These are phyloP conservation scores for Pichia norvegensis DNA, from an alignment of 1,139 yeast genomes.

Conservation along the genomic window DNA sequence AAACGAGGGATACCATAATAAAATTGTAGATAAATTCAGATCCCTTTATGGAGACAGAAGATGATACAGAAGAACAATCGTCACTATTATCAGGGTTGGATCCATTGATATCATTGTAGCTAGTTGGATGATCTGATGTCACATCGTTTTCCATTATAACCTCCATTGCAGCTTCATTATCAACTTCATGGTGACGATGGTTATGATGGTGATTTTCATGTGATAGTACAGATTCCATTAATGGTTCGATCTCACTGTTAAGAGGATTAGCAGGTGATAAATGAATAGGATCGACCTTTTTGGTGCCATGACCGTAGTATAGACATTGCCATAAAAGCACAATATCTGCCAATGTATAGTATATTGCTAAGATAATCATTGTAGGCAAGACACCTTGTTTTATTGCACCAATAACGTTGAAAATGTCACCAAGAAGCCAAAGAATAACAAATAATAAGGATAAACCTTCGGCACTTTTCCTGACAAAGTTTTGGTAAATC, in stretches of 20 bases:
- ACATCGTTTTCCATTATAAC: slow-evolving; percentile 12
- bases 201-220: slow-evolving; percentile 17
- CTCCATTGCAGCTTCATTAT: slow-evolving; percentile 6
- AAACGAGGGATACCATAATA: slow-evolving; percentile 60
- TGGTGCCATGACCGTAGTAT: slow-evolving; percentile 50
- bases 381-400: slow-evolving; percentile 87
- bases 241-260: slow-evolving; percentile 44
- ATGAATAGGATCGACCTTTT: slow-evolving; percentile 63
- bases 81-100: slow-evolving; percentile 5
- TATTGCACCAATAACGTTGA: slow-evolving; percentile 83
- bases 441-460: slow-evolving; percentile 73
- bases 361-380: slow-evolving; percentile 83
- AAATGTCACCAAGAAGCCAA: slow-evolving; percentile 87
- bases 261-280: slow-evolving; percentile 87
- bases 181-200: slow-evolving; percentile 13
- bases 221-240: slow-evolving; percentile 27
- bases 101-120: slow-evolving; percentile 29
- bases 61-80: slow-evolving; percentile 4
- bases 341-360: slow-evolving; percentile 85
- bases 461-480: slow-evolving; percentile 82
- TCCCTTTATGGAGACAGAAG: neutral
- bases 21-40: slow-evolving; percentile 39
- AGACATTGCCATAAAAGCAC: slow-evolving; percentile 76
- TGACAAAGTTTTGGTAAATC: slow-evolving; percentile 78
- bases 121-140: slow-evolving; percentile 16